A percentile compares a stretch with the other conserved stretches of the same genome.
Evolutionary conservation across 441 rosid species (phyloP).

Genomic region (Erysimum cheiri): DNA sequence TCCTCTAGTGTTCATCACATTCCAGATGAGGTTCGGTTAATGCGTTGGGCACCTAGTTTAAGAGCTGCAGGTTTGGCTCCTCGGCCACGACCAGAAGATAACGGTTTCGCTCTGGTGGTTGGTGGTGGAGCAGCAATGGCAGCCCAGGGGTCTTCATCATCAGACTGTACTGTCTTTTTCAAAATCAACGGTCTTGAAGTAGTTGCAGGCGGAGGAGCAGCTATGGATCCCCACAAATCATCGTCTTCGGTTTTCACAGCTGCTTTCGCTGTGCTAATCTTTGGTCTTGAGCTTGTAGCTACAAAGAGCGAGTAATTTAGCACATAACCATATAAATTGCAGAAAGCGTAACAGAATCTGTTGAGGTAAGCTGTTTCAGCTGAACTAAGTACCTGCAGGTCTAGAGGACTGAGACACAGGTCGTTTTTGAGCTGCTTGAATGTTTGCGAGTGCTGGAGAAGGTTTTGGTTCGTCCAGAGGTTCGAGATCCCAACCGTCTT

Average conservation of each 20-base stretch:
- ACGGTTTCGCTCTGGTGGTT: slow-evolving; percentile 79
- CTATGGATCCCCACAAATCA: slow-evolving; percentile 97
- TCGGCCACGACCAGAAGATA: slow-evolving; percentile 79
- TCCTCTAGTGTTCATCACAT: slow-evolving; percentile 46
- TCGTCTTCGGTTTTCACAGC: slow-evolving; percentile 63
- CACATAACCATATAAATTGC: not conserved
- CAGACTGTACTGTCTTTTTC: slow-evolving; percentile 61
- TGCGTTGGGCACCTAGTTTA: slow-evolving; percentile 90
- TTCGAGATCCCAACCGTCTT: slow-evolving; percentile 98
- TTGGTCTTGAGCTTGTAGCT: slow-evolving; percentile 68
- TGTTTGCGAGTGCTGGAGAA: slow-evolving; percentile 77
- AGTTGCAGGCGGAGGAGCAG: slow-evolving; percentile 82
- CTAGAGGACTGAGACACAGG: slow-evolving; percentile 72
- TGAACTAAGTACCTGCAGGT: slow-evolving; percentile 63
- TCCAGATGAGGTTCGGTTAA: slow-evolving; percentile 85
- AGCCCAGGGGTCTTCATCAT: slow-evolving; percentile 96
- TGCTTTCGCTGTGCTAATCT: slow-evolving; percentile 52
- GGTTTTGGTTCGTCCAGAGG: slow-evolving; percentile 92
- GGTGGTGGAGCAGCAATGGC: slow-evolving; percentile 97
- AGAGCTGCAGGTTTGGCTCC: slow-evolving; percentile 73
- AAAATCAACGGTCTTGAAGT: slow-evolving; percentile 67
- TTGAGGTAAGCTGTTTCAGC: slow-evolving; percentile 18
- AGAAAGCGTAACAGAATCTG: slow-evolving; percentile 11
- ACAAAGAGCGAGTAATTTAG: slow-evolving; percentile 20
- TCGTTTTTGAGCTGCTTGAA: slow-evolving; percentile 95